A percentile compares a stretch with the other conserved stretches of the same genome.
These are phyloP conservation scores for Plantago rigida DNA, from an alignment of 305 asterid species.

Conservation along the genomic window DNA sequence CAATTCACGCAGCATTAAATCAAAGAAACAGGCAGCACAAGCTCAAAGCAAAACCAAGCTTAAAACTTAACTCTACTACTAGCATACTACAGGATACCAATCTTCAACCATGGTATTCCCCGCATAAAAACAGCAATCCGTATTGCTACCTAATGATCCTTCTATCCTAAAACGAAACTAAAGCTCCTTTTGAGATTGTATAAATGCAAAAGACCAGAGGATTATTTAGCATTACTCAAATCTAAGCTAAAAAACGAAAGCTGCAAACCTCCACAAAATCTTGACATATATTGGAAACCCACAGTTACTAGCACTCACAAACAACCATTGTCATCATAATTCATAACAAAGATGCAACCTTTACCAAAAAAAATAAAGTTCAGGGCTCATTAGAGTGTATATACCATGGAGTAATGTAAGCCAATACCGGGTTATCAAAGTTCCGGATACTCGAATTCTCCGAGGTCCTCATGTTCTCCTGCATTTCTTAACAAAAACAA, in stretches of 20 bases:
- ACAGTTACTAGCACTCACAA: not conserved
- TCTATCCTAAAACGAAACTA: too few species aligned
- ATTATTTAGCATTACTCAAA: too few species aligned
- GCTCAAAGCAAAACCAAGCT: not conserved
- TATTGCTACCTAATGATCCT: not conserved
- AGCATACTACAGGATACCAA: too few species aligned
- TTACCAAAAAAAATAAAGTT: not conserved
- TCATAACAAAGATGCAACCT: not conserved
- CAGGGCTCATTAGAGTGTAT: conserved; percentile 10
- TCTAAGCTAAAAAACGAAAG: too few species aligned
- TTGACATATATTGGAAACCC: too few species aligned
- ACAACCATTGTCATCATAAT: not conserved
- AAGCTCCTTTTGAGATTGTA: too few species aligned
- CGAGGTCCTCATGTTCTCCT: conserved; percentile 64
- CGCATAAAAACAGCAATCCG: too few species aligned
- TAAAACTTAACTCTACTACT: not conserved
- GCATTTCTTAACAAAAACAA: conserved; percentile 36
- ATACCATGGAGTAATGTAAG: conserved; percentile 95
- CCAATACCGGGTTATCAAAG: conserved; percentile 69
- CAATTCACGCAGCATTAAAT: not conserved
- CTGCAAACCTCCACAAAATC: too few species aligned
- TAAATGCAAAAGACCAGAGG: too few species aligned
- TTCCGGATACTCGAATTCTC: conserved; percentile 49
- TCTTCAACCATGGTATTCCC: too few species aligned
- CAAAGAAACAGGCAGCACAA: not conserved